A percentile compares a stretch with the other conserved stretches of the same genome.
These are phyloP conservation scores for Eimeria brunetti DNA, from an alignment of 169 alveolate genomes.

Conservation along the genomic window DNA sequence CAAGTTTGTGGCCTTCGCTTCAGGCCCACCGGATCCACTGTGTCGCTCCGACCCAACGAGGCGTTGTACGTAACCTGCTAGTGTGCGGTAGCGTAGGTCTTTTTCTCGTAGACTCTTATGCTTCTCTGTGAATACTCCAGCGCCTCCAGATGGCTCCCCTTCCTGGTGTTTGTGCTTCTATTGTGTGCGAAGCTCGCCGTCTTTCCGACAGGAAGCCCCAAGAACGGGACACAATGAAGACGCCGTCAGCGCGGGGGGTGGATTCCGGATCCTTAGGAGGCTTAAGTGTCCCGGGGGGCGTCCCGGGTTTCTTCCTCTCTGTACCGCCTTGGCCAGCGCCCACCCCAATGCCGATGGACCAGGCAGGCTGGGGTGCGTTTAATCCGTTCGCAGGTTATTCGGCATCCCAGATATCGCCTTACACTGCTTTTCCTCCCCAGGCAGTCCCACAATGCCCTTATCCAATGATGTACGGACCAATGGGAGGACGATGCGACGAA, in stretches of 20 bases:
- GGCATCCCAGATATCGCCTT: conserved; percentile 47
- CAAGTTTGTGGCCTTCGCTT: conserved; percentile 53
- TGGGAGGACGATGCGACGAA: neutral
- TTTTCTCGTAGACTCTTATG: too few relatives aligned
- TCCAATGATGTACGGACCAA: conserved; percentile 39
- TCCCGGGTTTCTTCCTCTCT: conserved; percentile 58
- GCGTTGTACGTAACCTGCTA: conserved; percentile 6
- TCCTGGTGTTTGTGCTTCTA: neutral
- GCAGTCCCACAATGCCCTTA: conserved; percentile 17
- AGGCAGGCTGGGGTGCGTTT: conserved; percentile 31
- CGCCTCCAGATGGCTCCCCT: neutral
- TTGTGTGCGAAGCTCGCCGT: conserved; percentile 41
- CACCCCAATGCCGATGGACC: conserved; percentile 68
- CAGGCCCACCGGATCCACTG: conserved; percentile 69
- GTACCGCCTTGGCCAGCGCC: conserved; percentile 73
- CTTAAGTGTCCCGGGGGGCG: conserved; percentile 62
- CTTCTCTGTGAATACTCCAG: neutral
- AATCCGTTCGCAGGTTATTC: neutral
- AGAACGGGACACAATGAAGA: conserved; percentile 51
- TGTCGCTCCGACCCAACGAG: conserved; percentile 52
- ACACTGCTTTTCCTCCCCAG: conserved; percentile 50
- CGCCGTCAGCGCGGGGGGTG: conserved; percentile 14
- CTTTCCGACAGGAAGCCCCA: conserved; percentile 52
- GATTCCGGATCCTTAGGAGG: conserved; percentile 52
- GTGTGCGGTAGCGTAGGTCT: neutral